These are phyloP conservation scores for Nemania sp. DNA, from an alignment of 2,329 filamentous ascomycete species.

Conservation along the genomic window DNA sequence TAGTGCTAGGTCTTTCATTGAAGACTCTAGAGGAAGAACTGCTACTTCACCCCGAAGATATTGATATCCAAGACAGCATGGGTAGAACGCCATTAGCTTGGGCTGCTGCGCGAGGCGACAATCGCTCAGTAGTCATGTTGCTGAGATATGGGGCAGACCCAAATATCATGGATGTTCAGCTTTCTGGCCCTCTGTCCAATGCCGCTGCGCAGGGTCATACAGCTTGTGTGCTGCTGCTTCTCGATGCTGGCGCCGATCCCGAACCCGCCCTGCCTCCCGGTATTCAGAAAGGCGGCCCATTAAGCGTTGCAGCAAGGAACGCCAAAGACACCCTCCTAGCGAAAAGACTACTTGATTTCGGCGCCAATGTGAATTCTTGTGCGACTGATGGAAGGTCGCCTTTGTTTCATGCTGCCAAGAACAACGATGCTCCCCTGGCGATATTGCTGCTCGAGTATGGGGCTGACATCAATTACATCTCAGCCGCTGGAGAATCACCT, in stretches of 20 bases:
- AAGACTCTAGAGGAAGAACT: background rate
- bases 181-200: background rate
- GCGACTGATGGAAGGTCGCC: background rate
- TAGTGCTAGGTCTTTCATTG: background rate
- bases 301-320: background rate
- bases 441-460: background rate
- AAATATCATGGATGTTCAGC: background rate
- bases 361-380: background rate
- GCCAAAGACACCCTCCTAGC: background rate
- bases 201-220: background rate
- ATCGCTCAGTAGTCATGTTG: background rate
- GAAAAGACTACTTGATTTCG: background rate
- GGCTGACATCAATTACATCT: background rate
- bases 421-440: background rate
- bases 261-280: background rate
- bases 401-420: slow-evolving; percentile 1
- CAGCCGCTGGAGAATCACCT: background rate
- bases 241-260: background rate
- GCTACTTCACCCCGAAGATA: background rate
- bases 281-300: background rate
- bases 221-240: background rate
- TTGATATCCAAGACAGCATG: background rate
- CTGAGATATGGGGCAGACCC: background rate
- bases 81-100: background rate
- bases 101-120: background rate